Conservation (phyloP, 495 filamentous ascomycete genomes). For the Neurospora tetrasperma region DNA sequence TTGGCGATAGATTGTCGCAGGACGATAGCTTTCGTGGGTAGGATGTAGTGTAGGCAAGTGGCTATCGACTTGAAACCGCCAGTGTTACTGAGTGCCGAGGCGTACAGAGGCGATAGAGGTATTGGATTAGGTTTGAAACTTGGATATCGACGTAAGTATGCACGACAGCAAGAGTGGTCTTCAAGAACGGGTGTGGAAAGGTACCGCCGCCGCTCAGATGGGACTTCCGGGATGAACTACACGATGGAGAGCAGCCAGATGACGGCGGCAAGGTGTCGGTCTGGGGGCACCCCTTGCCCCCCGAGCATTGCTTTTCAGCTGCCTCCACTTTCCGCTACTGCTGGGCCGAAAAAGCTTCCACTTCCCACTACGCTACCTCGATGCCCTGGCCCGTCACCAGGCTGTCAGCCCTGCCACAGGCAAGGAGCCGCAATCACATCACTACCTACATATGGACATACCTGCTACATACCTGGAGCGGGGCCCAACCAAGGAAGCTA, state of each 20-base stretch:
- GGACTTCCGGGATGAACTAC: not conserved
- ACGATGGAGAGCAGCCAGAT: not conserved
- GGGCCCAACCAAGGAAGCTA: not conserved
- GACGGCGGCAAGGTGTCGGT: not conserved
- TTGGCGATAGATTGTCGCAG: not conserved
- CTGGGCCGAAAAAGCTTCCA: not conserved
- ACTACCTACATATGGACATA: too few species aligned
- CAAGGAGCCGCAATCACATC: not conserved
- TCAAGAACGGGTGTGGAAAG: not conserved
- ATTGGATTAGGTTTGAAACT: not conserved
- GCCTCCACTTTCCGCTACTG: not conserved
- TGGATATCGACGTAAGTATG: not conserved
- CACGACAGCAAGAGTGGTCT: not conserved
- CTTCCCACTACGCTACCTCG: not conserved
- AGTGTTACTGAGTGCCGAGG: not conserved
- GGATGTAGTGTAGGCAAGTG: not conserved
- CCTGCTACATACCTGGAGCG: not conserved
- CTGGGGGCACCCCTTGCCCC: not conserved
- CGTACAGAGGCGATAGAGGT: not conserved
- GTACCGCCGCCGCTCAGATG: not conserved
- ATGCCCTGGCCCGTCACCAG: not conserved
- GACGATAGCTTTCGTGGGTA: not conserved
- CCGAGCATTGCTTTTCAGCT: not conserved
- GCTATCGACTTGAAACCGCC: not conserved
- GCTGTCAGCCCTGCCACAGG: not conserved